A percentile compares a stretch with the other conserved stretches of the same genome.
These are phyloP conservation scores for Calycina marina DNA, from an alignment of 2,329 filamentous ascomycete species.

Conservation along the genomic window DNA sequence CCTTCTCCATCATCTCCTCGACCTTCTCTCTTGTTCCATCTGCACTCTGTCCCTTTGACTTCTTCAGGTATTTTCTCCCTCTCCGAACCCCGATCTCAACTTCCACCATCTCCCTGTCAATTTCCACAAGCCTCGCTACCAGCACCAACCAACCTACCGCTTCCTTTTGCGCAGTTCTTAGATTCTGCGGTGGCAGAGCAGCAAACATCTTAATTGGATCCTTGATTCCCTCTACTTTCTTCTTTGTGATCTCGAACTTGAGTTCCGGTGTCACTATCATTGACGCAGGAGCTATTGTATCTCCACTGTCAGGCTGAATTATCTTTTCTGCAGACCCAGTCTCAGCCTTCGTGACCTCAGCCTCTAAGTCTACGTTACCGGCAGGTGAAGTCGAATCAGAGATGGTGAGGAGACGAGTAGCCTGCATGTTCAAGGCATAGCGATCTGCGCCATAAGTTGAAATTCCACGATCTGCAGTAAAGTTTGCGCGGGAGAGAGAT, in stretches of 20 bases:
- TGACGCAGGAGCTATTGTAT: background rate
- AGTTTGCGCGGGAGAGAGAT: constrained; percentile 58
- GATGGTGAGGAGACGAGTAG: constrained; percentile 31
- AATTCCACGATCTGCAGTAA: constrained; percentile 45
- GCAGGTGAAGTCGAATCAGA: constrained; percentile 12
- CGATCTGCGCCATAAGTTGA: constrained; percentile 53
- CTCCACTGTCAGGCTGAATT: background rate
- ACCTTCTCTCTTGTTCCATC: constrained; percentile 1
- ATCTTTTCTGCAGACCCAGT: background rate
- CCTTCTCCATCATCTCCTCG: background rate
- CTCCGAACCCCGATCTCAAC: constrained; percentile 56
- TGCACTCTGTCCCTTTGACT: too few species aligned
- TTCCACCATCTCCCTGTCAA: constrained; percentile 45
- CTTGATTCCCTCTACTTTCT: constrained; percentile 5
- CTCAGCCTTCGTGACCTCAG: constrained; percentile 32
- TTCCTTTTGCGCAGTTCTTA: constrained; percentile 41
- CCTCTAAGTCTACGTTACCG: constrained; percentile 34
- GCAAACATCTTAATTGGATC: constrained; percentile 46
- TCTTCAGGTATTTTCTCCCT: constrained; percentile 25
- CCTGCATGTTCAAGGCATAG: constrained; percentile 63
- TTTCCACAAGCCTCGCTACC: constrained; percentile 38
- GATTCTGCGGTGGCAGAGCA: constrained; percentile 32
- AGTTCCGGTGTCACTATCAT: background rate
- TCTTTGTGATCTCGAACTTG: constrained; percentile 1
- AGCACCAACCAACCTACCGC: constrained; percentile 41